Percentiles rank a stretch among this genome's conserved stretches.
Evolutionary conservation across 2,329 filamentous ascomycete genomes (phyloP).

Genomic region (Aspergillus uvarum): DNA sequence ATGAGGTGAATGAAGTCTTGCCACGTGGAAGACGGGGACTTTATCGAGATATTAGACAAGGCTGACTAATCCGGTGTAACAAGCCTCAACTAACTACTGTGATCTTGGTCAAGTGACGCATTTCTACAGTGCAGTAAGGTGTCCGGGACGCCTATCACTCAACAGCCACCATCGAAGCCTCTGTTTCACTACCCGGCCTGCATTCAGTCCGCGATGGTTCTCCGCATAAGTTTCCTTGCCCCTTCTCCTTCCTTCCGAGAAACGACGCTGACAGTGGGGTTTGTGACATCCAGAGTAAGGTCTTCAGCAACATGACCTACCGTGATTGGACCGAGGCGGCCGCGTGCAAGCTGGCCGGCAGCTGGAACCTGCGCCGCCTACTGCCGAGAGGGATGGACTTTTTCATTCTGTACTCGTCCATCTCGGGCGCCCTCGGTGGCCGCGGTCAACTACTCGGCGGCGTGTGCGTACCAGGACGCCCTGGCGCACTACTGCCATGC

Average conservation of each 20-base stretch:
- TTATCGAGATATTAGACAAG: no score
- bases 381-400: neutral
- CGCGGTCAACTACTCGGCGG: constrained; percentile 29
- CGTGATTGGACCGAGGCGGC: neutral
- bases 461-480: constrained; percentile 33
- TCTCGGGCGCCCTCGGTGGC: neutral
- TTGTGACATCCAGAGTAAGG: neutral
- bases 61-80: no score
- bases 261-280: no score
- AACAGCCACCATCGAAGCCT: no score
- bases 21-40: no score
- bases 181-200: neutral
- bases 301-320: neutral
- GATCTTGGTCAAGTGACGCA: no score
- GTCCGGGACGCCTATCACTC: no score
- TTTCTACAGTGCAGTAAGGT: no score
- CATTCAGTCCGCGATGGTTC: neutral
- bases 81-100: no score
- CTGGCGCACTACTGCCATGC: constrained; percentile 26
- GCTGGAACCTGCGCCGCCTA: neutral
- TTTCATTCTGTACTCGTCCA: neutral
- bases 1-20: no score
- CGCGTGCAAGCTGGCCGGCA: neutral
- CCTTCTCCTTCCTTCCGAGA: neutral
- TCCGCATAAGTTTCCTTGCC: neutral